Evolutionary conservation across 2,329 filamentous ascomycete genomes (phyloP), one percentile per base, ranked within the genome.

Genomic region (Dactylellina haptotyla): DNA sequence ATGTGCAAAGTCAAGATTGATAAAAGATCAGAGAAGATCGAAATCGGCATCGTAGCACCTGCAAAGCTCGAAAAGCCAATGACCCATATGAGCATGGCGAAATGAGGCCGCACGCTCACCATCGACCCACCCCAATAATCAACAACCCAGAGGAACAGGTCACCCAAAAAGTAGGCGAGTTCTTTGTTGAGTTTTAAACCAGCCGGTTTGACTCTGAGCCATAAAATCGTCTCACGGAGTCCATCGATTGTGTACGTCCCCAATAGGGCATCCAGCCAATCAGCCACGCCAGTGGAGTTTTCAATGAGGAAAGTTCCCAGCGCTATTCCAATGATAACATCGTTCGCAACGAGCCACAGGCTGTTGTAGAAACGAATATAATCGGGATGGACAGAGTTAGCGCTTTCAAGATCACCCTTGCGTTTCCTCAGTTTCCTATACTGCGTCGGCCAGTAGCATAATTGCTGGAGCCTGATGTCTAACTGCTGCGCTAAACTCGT

Each of bases 361-460:
- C 93, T 97, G 81, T 99, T 99, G 83, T 98, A 99, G 82, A 99
- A 99, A 14, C 95, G 90, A 76, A 99, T 99, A 80, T 99, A 99
- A 80, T 99, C 95, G 0, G 94, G 92, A 80, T 99, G 94, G 78
- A 90, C 97, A 51, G 90, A 95, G 0, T 93, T 97, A 63, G 98
- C 90, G 80, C 94, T 98, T 69, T 93, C 91, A 94, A 95, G 98
- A 77, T 96, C 92, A 75, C 89, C 88, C 79, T 96, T 96, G 39
- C 93, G 86, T 79, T 91, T 89, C n/a, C 93, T 89, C 50, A 99
- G 82, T 14, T 93, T 98, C 45, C 94, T 86, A 79, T 98, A 97
- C 80, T 99, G 94, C 81, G 96, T 92, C 1, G 95, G 96, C 93
- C 94, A 98, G 81, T 99, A 99, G 81, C 94, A 98, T 79, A 98